A percentile compares a stretch with the other conserved stretches of the same genome.
Evolutionary conservation across 305 asterid species (phyloP).

Genomic region (Fraxinus albicans): DNA sequence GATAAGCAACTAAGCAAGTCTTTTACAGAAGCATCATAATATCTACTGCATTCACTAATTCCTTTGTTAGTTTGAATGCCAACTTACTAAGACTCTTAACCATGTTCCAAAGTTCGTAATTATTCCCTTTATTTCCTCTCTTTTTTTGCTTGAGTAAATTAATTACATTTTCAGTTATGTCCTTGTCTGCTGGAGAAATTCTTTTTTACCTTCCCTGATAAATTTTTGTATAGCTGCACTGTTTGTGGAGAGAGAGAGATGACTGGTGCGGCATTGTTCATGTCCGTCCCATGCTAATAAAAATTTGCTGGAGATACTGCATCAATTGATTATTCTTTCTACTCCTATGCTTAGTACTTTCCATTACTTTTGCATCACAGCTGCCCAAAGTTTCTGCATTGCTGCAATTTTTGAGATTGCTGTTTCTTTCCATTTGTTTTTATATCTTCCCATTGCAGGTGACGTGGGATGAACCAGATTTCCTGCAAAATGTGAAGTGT

Average conservation of each 20-base stretch:
- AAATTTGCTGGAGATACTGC: neutral
- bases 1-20: neutral
- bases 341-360: neutral
- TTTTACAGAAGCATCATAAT: neutral
- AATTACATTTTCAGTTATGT: neutral
- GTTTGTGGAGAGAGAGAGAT: neutral
- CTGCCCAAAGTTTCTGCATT: neutral
- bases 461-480: conserved; percentile 92
- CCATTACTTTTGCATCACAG: neutral
- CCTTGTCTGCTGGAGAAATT: neutral
- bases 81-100: neutral
- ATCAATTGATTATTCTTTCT: neutral
- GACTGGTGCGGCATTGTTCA: neutral
- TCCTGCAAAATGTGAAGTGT: conserved; percentile 74
- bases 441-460: conserved; percentile 46
- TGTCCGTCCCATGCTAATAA: neutral
- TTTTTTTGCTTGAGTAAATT: neutral
- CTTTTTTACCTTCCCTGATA: neutral
- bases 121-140: neutral
- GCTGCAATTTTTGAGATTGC: neutral
- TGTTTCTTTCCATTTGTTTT: conserved; percentile 7
- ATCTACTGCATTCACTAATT: neutral
- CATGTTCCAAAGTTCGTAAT: neutral
- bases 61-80: neutral
- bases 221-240: neutral